These are phyloP conservation scores for Leccinum subtestaceum DNA, from an alignment of 768 basidiomycete species.

Conservation along the genomic window DNA sequence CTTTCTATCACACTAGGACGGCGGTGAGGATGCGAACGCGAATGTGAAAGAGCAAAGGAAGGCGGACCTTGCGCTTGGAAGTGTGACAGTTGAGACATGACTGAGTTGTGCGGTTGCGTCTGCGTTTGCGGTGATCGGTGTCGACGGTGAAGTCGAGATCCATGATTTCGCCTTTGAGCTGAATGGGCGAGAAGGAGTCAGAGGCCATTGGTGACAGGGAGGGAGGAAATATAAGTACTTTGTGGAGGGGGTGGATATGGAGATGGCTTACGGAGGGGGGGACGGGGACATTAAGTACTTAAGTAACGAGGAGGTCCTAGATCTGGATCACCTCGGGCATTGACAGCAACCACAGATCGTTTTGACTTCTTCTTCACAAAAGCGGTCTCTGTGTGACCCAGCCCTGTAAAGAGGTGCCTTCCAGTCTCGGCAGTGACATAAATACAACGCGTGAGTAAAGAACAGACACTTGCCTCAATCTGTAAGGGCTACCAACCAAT, in stretches of 20 bases:
- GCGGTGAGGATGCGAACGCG: slow-evolving; percentile 6
- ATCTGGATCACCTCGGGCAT: slow-evolving; percentile 47
- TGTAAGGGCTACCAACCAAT: slow-evolving; percentile 9
- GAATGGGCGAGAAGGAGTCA: slow-evolving; percentile 50
- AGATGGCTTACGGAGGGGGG: slow-evolving; percentile 36
- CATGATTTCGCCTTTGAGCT: slow-evolving; percentile 75
- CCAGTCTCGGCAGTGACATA: slow-evolving; percentile 37
- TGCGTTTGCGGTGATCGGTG: slow-evolving; percentile 76
- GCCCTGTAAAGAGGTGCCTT: slow-evolving; percentile 32
- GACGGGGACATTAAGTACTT: slow-evolving; percentile 63
- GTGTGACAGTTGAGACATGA: slow-evolving; percentile 88
- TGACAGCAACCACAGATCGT: slow-evolving; percentile 31
- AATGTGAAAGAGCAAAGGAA: not conserved
- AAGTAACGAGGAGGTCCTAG: slow-evolving; percentile 30
- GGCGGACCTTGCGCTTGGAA: slow-evolving; percentile 82
- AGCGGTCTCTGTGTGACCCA: slow-evolving; percentile 34
- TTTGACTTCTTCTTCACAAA: slow-evolving; percentile 31
- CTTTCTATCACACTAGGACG: slow-evolving; percentile 74
- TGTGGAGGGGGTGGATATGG: slow-evolving; percentile 50
- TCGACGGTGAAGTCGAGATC: slow-evolving; percentile 73
- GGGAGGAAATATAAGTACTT: slow-evolving; percentile 37
- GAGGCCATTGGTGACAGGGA: slow-evolving; percentile 45
- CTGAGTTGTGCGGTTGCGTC: slow-evolving; percentile 90
- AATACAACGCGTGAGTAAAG: slow-evolving; percentile 35
- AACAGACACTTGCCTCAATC: slow-evolving; percentile 27